These are phyloP conservation scores for Beauveria bassiana DNA, from an alignment of 2,329 filamentous ascomycete species.

Conservation along the genomic window DNA sequence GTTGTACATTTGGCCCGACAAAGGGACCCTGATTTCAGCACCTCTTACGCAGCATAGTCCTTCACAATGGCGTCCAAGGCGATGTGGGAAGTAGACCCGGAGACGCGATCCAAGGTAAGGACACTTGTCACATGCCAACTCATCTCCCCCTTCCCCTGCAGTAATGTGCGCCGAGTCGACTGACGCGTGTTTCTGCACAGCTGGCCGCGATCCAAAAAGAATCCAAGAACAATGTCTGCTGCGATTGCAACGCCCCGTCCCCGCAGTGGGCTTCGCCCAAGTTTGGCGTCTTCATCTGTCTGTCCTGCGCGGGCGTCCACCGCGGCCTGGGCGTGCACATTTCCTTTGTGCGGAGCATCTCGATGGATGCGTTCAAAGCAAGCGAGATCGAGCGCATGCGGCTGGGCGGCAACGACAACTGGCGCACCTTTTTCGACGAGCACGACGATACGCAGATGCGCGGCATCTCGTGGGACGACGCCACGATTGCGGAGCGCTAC, in stretches of 20 bases:
- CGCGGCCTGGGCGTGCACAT: conserved; percentile 95
- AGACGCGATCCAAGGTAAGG: conserved; percentile 84
- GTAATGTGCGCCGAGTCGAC: conserved; percentile 8
- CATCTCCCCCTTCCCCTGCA: background rate
- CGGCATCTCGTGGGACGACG: conserved; percentile 71
- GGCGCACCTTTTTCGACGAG: conserved; percentile 78
- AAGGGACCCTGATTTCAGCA: background rate
- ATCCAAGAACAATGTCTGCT: conserved; percentile 81
- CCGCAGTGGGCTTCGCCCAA: conserved; percentile 98
- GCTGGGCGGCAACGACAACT: conserved; percentile 79
- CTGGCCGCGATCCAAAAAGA: conserved; percentile 86
- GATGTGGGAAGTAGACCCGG: conserved; percentile 98
- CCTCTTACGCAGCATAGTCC: background rate
- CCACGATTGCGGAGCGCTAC: conserved; percentile 84
- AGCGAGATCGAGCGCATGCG: conserved; percentile 92
- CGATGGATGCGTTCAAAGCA: conserved; percentile 97
- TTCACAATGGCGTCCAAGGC: conserved; percentile 57
- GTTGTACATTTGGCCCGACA: background rate
- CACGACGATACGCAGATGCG: conserved; percentile 59
- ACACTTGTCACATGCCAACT: conserved; percentile 4
- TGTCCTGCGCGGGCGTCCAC: conserved; percentile 91
- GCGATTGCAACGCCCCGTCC: conserved; percentile 90
- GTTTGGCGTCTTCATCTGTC: conserved; percentile 97
- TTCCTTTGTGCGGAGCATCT: conserved; percentile 94
- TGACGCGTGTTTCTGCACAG: conserved; percentile 36